Conservation (phyloP, 768 basidiomycete species). For the Lactarius indigo region DNA sequence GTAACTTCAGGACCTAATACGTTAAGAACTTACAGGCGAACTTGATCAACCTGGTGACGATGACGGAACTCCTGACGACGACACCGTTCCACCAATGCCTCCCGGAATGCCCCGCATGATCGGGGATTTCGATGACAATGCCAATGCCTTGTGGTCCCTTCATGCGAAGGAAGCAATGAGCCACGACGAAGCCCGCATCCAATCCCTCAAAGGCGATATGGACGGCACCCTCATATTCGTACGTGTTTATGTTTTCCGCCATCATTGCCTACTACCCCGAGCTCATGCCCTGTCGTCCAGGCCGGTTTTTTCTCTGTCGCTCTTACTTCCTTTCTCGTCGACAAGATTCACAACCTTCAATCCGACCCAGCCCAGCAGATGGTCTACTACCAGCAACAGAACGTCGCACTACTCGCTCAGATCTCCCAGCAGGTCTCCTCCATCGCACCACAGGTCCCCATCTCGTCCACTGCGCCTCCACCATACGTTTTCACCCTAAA, state of each 20-base stretch:
- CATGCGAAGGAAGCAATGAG: not conserved
- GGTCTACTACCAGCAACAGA: conserved; percentile 1
- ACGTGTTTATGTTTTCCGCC: not conserved
- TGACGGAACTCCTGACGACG: not conserved
- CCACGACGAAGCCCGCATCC: not conserved
- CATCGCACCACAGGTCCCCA: not conserved
- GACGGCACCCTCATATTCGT: not conserved
- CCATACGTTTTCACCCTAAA: conserved; percentile 22
- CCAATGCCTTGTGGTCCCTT: conserved; percentile 7
- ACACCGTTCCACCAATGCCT: not conserved
- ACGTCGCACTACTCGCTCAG: conserved; percentile 6
- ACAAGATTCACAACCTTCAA: conserved; percentile 12
- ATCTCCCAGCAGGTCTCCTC: conserved; percentile 3
- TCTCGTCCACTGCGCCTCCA: not conserved
- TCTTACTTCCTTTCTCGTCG: conserved; percentile 11
- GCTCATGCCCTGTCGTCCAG: not conserved
- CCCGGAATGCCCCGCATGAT: not conserved
- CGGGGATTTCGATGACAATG: not conserved
- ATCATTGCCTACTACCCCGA: no score
- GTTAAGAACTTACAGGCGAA: not conserved
- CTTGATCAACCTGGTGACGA: not conserved
- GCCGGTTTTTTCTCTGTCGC: conserved; percentile 14
- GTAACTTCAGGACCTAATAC: not conserved
- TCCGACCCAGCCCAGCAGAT: not conserved
- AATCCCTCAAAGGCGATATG: not conserved